Conservation (phyloP, 495 filamentous ascomycete genomes). For the Pseudotulostoma volvatum region DNA sequence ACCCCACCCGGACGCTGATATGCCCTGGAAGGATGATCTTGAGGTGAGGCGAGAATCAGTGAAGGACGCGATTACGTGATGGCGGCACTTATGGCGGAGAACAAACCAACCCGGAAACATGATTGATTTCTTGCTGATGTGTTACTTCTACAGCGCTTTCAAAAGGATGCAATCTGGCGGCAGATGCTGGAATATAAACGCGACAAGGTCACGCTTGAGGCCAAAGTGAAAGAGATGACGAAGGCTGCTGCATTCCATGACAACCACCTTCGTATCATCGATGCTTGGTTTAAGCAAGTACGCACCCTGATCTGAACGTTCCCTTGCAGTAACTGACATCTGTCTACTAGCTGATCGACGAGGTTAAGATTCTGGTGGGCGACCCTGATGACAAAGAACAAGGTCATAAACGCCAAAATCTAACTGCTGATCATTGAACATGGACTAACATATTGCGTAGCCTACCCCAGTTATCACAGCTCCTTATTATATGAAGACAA, state of each 20-base stretch:
- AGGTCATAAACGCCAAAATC: constrained; percentile 27
- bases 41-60: constrained; percentile 48
- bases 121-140: constrained; percentile 11
- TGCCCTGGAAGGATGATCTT: constrained; percentile 72
- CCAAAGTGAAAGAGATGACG: constrained; percentile 54
- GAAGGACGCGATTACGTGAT: not conserved
- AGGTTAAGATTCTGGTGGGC: constrained; percentile 54
- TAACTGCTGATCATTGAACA: not conserved
- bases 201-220: constrained; percentile 62
- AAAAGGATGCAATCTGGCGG: constrained; percentile 93
- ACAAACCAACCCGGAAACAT: not conserved
- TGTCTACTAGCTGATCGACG: constrained; percentile 56
- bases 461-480: constrained; percentile 16
- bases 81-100: constrained; percentile 1
- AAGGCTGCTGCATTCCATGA: constrained; percentile 68
- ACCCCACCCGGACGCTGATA: constrained; percentile 59
- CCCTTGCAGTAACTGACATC: too few relatives aligned
- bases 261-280: constrained; percentile 76
- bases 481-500: constrained; percentile 22
- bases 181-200: constrained; percentile 97
- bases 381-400: constrained; percentile 34
- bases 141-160: constrained; percentile 51
- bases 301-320: too few relatives aligned
- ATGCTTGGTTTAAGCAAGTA: constrained; percentile 88
- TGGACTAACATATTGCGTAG: constrained; percentile 3